Evolutionary conservation across 2,329 filamentous ascomycete genomes (phyloP).

Genomic region (Aspergillus sp.): DNA sequence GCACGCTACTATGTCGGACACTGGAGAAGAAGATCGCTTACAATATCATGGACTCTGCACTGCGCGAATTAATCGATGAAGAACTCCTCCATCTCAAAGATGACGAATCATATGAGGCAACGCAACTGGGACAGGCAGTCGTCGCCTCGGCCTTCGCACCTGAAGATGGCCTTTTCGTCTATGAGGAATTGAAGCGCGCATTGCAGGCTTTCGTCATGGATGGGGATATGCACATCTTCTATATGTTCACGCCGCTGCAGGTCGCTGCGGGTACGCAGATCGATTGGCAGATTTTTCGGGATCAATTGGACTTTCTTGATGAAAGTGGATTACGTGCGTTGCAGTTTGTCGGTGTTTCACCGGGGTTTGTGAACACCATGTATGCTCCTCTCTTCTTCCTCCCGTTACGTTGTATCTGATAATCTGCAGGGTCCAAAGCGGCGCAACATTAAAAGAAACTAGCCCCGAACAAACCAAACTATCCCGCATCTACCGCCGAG

Average conservation of each 20-base stretch:
- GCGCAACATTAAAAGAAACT: slow-evolving; percentile 51
- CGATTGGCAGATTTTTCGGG: slow-evolving; percentile 65
- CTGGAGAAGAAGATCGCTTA: slow-evolving; percentile 44
- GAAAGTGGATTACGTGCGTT: slow-evolving; percentile 64
- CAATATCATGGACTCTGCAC: slow-evolving; percentile 49
- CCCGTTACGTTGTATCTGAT: slow-evolving; percentile 1
- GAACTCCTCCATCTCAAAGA: slow-evolving; percentile 48
- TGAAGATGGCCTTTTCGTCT: slow-evolving; percentile 65
- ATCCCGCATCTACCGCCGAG: slow-evolving; percentile 59
- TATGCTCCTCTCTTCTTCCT: slow-evolving; percentile 26
- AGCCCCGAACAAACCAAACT: slow-evolving; percentile 53
- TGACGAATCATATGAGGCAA: slow-evolving; percentile 50
- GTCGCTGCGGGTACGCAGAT: slow-evolving; percentile 41
- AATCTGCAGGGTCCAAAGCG: slow-evolving; percentile 56
- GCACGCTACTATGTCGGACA: slow-evolving; percentile 57
- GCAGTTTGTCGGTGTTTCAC: slow-evolving; percentile 59
- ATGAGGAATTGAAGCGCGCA: slow-evolving; percentile 59
- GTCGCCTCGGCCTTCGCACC: slow-evolving; percentile 65
- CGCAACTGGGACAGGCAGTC: slow-evolving; percentile 59
- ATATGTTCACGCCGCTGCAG: slow-evolving; percentile 67
- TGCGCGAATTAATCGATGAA: slow-evolving; percentile 50
- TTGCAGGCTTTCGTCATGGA: slow-evolving; percentile 70
- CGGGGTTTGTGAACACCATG: slow-evolving; percentile 59
- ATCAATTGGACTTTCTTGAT: slow-evolving; percentile 61
- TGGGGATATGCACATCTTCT: slow-evolving; percentile 70